phyloP scores from a whole-genome alignment of 345 rosid species.

The Camelina laxa region DNA sequence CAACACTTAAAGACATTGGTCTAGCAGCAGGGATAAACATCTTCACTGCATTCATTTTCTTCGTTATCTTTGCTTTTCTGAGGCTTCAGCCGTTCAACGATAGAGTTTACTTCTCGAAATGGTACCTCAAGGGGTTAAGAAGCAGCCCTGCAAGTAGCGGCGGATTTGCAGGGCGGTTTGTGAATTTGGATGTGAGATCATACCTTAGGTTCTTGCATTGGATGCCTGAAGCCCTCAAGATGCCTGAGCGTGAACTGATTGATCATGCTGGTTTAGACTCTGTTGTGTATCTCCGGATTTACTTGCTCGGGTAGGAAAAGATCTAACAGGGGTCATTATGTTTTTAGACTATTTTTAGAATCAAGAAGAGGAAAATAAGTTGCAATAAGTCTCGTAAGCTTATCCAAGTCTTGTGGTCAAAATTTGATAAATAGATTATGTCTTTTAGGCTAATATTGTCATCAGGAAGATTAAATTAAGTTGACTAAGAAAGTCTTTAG shows the following conservation, averaged over 20 bases:
- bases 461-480: neutral
- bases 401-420: neutral
- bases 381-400: constrained; percentile 6
- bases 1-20: constrained; percentile 86
- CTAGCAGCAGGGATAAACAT: constrained; percentile 81
- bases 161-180: constrained; percentile 60
- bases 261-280: constrained; percentile 99
- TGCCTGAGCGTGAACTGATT: constrained; percentile 96
- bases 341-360: constrained; percentile 8
- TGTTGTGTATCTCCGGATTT: constrained; percentile 87
- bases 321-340: neutral
- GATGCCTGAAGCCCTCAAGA: constrained; percentile 91
- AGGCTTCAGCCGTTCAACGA: constrained; percentile 96
- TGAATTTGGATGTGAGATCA: constrained; percentile 71
- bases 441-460: neutral
- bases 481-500: constrained; percentile 10
- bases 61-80: constrained; percentile 74
- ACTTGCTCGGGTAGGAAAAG: constrained; percentile 74
- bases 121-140: constrained; percentile 89
- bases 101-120: constrained; percentile 92
- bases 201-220: constrained; percentile 81
- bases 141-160: constrained; percentile 67
- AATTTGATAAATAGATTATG: neutral
- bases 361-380: constrained; percentile 3
- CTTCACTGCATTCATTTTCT: constrained; percentile 71